A percentile compares a stretch with the other conserved stretches of the same genome.
Conservation (phyloP, 108 stramenopile genomes). For the Stephanodiscus triporus region DNA sequence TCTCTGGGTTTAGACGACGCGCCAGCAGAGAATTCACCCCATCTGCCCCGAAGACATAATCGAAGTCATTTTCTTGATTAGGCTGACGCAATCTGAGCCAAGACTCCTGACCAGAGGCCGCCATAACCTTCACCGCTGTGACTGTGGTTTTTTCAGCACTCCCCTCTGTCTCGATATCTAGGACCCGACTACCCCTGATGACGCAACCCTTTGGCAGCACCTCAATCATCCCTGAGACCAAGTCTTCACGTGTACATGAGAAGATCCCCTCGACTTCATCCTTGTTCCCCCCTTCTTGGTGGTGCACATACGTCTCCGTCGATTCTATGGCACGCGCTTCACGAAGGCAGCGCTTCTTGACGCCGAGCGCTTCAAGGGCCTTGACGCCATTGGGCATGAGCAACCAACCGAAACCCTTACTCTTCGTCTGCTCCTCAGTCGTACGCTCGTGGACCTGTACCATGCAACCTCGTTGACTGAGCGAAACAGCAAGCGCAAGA, state of each 20-base stretch:
- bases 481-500: neutral
- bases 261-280: neutral
- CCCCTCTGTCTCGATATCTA: neutral
- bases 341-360: neutral
- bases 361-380: neutral
- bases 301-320: neutral
- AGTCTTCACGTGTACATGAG: neutral
- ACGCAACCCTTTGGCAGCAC: neutral
- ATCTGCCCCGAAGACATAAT: conserved; percentile 1
- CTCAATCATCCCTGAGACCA: neutral
- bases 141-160: neutral
- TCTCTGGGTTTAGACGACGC: neutral
- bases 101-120: neutral
- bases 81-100: neutral
- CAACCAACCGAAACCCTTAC: neutral
- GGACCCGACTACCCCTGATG: neutral
- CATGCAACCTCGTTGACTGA: neutral
- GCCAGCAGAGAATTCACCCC: conserved; percentile 12
- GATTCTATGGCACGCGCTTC: conserved; percentile 2
- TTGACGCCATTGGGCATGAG: neutral
- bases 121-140: neutral
- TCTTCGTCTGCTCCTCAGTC: neutral
- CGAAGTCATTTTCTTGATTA: neutral
- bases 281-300: neutral
- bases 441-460: neutral